A percentile compares a stretch with the other conserved stretches of the same genome.
Evolutionary conservation across 2,329 filamentous ascomycete species (phyloP).

Genomic region (Aspergillus unguis): DNA sequence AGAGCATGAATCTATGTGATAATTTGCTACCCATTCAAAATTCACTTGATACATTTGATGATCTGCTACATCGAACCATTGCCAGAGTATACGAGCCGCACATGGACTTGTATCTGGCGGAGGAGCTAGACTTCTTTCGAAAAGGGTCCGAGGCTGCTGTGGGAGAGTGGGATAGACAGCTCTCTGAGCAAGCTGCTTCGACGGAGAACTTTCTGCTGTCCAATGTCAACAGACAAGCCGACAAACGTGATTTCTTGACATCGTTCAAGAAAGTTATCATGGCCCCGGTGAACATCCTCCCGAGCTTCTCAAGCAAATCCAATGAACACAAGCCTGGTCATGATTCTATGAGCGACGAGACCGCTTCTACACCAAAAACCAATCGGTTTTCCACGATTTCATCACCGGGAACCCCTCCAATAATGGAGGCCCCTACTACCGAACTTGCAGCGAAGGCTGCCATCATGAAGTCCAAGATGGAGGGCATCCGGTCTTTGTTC

Average conservation of each 20-base stretch:
- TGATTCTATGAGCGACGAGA: conserved; percentile 19
- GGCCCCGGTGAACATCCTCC: conserved; percentile 93
- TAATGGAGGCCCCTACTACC: conserved; percentile 72
- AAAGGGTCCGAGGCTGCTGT: conserved; percentile 74
- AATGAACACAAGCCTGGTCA: conserved; percentile 30
- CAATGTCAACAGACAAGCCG: conserved; percentile 87
- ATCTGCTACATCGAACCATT: conserved; percentile 65
- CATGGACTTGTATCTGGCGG: conserved; percentile 86
- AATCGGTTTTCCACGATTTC: conserved; percentile 40
- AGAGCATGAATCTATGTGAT: conserved; percentile 73
- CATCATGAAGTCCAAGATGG: conserved; percentile 89
- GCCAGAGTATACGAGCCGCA: conserved; percentile 82
- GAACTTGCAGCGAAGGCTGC: conserved; percentile 97
- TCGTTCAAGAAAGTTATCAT: conserved; percentile 99
- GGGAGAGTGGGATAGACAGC: conserved; percentile 81
- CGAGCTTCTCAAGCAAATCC: conserved; percentile 65
- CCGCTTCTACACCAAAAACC: conserved; percentile 25
- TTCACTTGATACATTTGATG: conserved; percentile 58
- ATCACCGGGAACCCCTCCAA: conserved; percentile 31
- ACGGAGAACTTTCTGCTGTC: conserved; percentile 95
- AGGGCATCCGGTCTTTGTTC: conserved; percentile 92
- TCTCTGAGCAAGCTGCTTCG: conserved; percentile 84
- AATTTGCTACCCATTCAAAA: conserved; percentile 64
- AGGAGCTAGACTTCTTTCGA: conserved; percentile 85
- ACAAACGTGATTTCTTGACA: conserved; percentile 92